phyloP scores from a whole-genome alignment of 306 rosid genomes.

The Acacia confusa region DNA sequence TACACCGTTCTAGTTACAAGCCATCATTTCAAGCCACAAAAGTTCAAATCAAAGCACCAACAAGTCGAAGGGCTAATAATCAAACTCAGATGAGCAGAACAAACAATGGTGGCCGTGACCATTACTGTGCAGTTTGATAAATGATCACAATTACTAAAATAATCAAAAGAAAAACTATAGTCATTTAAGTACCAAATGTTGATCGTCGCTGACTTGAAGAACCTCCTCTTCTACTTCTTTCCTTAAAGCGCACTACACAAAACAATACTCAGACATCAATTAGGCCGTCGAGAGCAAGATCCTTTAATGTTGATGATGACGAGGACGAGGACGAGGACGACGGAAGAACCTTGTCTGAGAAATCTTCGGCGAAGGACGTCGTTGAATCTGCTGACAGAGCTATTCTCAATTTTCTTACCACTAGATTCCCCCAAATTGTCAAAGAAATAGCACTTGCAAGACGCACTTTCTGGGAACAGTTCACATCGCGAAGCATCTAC shows the following conservation, averaged over 20 bases:
- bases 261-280: conserved; percentile 14
- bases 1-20: conserved; percentile 13
- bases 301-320: not conserved
- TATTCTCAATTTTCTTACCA: conserved; percentile 42
- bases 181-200: conserved; percentile 47
- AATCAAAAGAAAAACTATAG: not conserved
- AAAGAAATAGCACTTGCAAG: conserved; percentile 94
- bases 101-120: not conserved
- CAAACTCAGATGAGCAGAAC: not conserved
- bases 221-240: conserved; percentile 53
- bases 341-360: conserved; percentile 74
- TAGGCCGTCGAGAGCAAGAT: not conserved
- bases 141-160: not conserved
- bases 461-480: conserved; percentile 63
- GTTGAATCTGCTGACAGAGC: conserved; percentile 57
- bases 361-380: conserved; percentile 89
- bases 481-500: conserved; percentile 72
- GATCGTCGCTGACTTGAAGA: conserved; percentile 47
- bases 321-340: not conserved
- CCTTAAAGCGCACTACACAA: conserved; percentile 68
- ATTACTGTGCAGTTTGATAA: not conserved
- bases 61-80: not conserved
- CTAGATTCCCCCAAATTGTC: conserved; percentile 57
- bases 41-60: not conserved
- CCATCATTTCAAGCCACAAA: not conserved